A percentile compares a stretch with the other conserved stretches of the same genome.
phyloP scores from a whole-genome alignment of 495 filamentous ascomycete species.

The Aspergillus panamensis region DNA sequence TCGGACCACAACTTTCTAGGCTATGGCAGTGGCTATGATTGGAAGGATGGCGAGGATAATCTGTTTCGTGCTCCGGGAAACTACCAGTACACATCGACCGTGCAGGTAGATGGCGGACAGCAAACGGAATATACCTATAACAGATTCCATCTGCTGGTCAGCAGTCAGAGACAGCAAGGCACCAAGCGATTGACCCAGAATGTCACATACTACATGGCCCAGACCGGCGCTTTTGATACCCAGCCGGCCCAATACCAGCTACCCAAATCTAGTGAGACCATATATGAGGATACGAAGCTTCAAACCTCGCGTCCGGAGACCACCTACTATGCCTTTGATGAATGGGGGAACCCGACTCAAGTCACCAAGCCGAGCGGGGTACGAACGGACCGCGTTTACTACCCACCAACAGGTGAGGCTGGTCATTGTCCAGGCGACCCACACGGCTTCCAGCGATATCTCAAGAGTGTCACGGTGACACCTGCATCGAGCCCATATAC shows the following conservation, averaged over 20 bases:
- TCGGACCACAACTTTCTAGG: slow-evolving; percentile 13
- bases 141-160: slow-evolving; percentile 11
- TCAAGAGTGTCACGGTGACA: slow-evolving; percentile 2
- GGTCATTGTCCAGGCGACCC: slow-evolving; percentile 9
- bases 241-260: slow-evolving; percentile 12
- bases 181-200: not conserved
- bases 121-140: slow-evolving; percentile 6
- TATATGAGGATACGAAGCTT: not conserved
- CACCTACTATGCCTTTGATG: slow-evolving; percentile 4
- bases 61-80: not conserved
- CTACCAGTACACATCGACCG: slow-evolving; percentile 4
- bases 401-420: not conserved
- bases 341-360: slow-evolving; percentile 8
- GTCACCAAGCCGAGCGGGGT: not conserved
- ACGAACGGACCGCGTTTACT: slow-evolving; percentile 5
- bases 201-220: not conserved
- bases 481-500: not conserved
- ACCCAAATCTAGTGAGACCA: not conserved
- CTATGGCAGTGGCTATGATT: not conserved
- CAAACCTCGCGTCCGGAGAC: not conserved
- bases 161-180: slow-evolving; percentile 4
- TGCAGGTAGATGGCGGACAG: not conserved
- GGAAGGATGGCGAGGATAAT: slow-evolving; percentile 7
- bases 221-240: not conserved
- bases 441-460: slow-evolving; percentile 11